Evolutionary conservation across 805 yeast genomes (phyloP).

Genomic region (Candida schatavii): DNA sequence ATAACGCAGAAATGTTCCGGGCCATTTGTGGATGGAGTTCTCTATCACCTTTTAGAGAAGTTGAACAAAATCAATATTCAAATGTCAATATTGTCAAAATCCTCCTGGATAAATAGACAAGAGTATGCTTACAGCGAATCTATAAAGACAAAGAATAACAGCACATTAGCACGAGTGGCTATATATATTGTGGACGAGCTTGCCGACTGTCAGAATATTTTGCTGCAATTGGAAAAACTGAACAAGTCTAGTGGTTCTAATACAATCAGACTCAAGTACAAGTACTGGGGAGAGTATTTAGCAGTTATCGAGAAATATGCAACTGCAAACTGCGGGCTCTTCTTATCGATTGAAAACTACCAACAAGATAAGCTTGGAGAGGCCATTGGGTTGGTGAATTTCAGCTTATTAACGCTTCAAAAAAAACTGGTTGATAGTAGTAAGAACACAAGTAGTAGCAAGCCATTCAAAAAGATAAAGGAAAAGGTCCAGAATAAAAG

Average conservation of each 20-base stretch:
- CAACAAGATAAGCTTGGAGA: slow-evolving; percentile 44
- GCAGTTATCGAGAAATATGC: slow-evolving; percentile 30
- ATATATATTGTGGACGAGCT: slow-evolving; percentile 38
- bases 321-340: slow-evolving; percentile 43
- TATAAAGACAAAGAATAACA: slow-evolving; percentile 25
- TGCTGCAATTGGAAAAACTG: slow-evolving; percentile 10
- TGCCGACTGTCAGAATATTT: slow-evolving; percentile 18
- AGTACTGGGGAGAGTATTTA: slow-evolving; percentile 30
- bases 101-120: slow-evolving; percentile 34
- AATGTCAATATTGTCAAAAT: slow-evolving; percentile 37
- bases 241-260: neutral
- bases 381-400: slow-evolving; percentile 45
- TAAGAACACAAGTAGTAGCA: slow-evolving; percentile 1
- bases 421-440: slow-evolving; percentile 23
- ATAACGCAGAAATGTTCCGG: neutral
- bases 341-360: slow-evolving; percentile 44
- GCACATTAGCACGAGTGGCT: slow-evolving; percentile 45
- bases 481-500: slow-evolving; percentile 25
- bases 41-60: slow-evolving; percentile 18
- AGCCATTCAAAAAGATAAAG: slow-evolving; percentile 16
- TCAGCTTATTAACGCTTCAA: slow-evolving; percentile 33
- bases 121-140: slow-evolving; percentile 17
- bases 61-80: slow-evolving; percentile 33
- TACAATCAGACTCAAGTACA: slow-evolving; percentile 7
- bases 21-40: slow-evolving; percentile 9